Evolutionary conservation across 2,329 filamentous ascomycete species (phyloP).

Genomic region (Xylaria hypoxylon): DNA sequence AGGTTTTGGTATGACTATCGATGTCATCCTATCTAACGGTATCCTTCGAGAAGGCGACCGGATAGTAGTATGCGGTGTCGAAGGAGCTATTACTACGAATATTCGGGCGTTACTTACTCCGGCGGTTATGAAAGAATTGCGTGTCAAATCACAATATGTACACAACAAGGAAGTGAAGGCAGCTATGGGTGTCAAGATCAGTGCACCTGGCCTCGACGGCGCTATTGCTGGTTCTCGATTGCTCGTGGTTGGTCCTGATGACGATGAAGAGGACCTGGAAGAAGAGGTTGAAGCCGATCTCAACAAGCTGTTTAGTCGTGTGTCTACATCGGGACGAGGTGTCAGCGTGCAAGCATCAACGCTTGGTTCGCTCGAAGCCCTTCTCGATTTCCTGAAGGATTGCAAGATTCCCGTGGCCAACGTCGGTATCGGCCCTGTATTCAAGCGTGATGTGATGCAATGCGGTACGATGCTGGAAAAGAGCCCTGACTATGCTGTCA

Average conservation of each 20-base stretch:
- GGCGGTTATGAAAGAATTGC: conserved; percentile 90
- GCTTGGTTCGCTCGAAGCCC: conserved; percentile 92
- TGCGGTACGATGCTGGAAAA: conserved; percentile 97
- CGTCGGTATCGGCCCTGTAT: conserved; percentile 96
- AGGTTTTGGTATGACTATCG: conserved; percentile 98
- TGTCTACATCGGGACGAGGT: conserved; percentile 91
- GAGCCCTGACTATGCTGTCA: conserved; percentile 93
- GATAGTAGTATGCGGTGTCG: conserved; percentile 95
- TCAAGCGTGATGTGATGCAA: conserved; percentile 97
- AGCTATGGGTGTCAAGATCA: conserved; percentile 98
- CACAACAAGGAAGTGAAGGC: conserved; percentile 99
- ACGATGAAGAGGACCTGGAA: conserved; percentile 96
- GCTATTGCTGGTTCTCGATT: conserved; percentile 96
- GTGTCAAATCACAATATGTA: conserved; percentile 95
- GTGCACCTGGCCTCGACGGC: conserved; percentile 92
- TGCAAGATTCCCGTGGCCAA: conserved; percentile 98
- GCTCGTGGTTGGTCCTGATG: conserved; percentile 91
- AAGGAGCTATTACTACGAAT: conserved; percentile 94
- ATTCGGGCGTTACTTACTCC: conserved; percentile 95
- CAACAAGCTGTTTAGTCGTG: conserved; percentile 88
- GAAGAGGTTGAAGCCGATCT: conserved; percentile 97
- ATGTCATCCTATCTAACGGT: conserved; percentile 96
- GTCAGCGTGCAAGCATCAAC: conserved; percentile 98
- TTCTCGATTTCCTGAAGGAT: conserved; percentile 94
- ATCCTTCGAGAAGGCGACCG: conserved; percentile 93